phyloP scores from a whole-genome alignment of 768 basidiomycete genomes.

The Austroboletus eburneus region DNA sequence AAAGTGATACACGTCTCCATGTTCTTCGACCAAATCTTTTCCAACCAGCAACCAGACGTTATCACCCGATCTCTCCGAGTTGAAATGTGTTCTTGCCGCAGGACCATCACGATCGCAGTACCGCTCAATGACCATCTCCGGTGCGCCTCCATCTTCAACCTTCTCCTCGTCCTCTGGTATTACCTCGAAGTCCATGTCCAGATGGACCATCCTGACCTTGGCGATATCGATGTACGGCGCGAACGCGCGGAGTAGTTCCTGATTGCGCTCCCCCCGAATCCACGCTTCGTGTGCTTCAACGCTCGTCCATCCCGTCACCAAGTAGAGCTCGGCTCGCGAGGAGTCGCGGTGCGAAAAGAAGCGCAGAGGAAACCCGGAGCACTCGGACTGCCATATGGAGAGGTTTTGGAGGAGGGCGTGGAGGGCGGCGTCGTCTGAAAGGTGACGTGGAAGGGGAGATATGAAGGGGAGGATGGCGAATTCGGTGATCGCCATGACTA shows the following conservation, averaged over 20 bases:
- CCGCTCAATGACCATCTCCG: no score
- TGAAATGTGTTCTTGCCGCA: no score
- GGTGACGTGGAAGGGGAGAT: slow-evolving; percentile 20
- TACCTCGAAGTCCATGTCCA: slow-evolving; percentile 22
- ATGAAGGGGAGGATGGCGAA: slow-evolving; percentile 36
- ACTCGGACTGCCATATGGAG: slow-evolving; percentile 35
- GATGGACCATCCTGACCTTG: slow-evolving; percentile 33
- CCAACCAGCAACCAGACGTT: no score
- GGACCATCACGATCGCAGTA: no score
- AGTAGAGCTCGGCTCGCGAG: slow-evolving; percentile 23
- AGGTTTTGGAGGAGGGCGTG: slow-evolving; percentile 30
- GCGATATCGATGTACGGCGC: slow-evolving; percentile 28
- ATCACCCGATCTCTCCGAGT: no score
- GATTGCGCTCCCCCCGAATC: slow-evolving; percentile 39
- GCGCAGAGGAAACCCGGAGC: slow-evolving; percentile 39
- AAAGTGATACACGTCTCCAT: no score
- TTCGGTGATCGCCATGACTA: slow-evolving; percentile 42
- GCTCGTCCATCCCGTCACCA: slow-evolving; percentile 44
- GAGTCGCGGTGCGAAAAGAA: slow-evolving; percentile 32
- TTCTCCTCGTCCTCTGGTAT: no score
- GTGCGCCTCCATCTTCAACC: no score
- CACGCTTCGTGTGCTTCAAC: slow-evolving; percentile 39
- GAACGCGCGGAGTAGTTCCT: slow-evolving; percentile 32
- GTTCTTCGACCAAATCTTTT: no score
- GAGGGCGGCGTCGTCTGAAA: slow-evolving; percentile 26